phyloP scores from a whole-genome alignment of 805 yeast genomes.

The Starmerella etchellsii region DNA sequence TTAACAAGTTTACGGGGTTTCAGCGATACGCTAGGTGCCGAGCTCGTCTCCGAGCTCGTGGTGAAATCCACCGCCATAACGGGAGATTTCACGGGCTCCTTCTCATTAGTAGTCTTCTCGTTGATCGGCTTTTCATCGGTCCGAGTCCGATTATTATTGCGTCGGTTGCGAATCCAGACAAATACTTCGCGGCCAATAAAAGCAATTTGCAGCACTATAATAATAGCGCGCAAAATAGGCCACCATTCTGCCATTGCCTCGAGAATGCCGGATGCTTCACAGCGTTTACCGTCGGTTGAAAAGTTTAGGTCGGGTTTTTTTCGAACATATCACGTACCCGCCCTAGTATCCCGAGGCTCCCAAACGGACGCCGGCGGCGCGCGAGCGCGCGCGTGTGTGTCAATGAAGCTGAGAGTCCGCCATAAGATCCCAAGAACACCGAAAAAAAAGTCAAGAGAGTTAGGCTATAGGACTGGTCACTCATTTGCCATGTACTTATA shows the following conservation, averaged over 20 bases:
- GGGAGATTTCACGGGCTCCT: background rate
- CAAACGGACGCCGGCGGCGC: too few species aligned
- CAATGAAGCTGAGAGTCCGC: too few species aligned
- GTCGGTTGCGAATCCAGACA: background rate
- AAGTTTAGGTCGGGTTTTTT: too few species aligned
- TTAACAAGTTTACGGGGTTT: slow-evolving; percentile 11
- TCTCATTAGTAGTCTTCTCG: background rate
- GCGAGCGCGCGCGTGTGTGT: too few species aligned
- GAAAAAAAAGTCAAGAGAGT: too few species aligned
- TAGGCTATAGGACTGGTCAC: too few species aligned
- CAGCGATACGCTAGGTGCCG: background rate
- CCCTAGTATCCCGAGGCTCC: too few species aligned
- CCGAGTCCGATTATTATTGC: background rate
- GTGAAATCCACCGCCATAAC: slow-evolving; percentile 17
- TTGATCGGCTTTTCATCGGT: background rate
- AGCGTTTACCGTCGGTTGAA: too few species aligned
- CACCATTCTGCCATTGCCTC: slow-evolving; percentile 1
- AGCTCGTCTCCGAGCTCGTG: background rate
- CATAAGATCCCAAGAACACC: too few species aligned
- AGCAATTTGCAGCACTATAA: slow-evolving; percentile 1
- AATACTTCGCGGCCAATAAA: slow-evolving; percentile 1
- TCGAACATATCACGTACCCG: too few species aligned
- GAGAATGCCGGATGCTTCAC: too few species aligned
- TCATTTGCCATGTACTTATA: too few species aligned
- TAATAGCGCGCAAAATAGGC: slow-evolving; percentile 7